Conservation (phyloP, 2,329 filamentous ascomycete species). For the Chalaropsis thielavioides region DNA sequence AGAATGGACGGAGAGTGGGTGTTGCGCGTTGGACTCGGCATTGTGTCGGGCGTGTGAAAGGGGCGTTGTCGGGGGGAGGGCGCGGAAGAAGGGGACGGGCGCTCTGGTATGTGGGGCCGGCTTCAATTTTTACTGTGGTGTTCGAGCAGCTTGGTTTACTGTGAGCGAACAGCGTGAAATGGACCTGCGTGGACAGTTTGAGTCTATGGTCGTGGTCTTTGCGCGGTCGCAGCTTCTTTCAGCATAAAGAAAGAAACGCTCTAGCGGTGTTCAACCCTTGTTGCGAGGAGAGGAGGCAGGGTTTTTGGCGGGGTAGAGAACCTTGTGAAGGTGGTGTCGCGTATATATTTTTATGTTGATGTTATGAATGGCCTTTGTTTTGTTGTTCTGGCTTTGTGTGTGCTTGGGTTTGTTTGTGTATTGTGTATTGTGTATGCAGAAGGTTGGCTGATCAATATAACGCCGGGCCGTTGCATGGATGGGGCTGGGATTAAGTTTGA, state of each 20-base stretch:
- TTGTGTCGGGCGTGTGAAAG: background rate
- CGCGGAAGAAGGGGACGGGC: background rate
- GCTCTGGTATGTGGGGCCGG: background rate
- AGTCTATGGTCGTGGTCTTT: background rate
- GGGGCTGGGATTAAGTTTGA: background rate
- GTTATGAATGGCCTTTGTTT: background rate
- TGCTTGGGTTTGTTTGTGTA: background rate
- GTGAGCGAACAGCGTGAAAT: background rate
- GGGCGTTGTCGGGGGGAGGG: background rate
- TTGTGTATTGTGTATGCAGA: background rate
- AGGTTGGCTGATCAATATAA: background rate
- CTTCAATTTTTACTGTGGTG: background rate
- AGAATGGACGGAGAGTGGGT: background rate
- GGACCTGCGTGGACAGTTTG: background rate
- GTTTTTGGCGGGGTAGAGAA: background rate
- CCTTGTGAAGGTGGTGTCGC: background rate
- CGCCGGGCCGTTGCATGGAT: background rate
- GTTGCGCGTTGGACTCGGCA: constrained; percentile 9
- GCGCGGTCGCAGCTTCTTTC: background rate
- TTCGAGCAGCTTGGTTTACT: background rate
- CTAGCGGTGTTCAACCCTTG: background rate
- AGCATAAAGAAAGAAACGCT: background rate
- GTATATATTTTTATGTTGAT: background rate
- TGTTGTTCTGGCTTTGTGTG: background rate
- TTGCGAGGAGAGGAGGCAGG: too few species aligned